These are phyloP conservation scores for Gomphus sp. DNA, from an alignment of 1,284 basidiomycete species.

Conservation along the genomic window DNA sequence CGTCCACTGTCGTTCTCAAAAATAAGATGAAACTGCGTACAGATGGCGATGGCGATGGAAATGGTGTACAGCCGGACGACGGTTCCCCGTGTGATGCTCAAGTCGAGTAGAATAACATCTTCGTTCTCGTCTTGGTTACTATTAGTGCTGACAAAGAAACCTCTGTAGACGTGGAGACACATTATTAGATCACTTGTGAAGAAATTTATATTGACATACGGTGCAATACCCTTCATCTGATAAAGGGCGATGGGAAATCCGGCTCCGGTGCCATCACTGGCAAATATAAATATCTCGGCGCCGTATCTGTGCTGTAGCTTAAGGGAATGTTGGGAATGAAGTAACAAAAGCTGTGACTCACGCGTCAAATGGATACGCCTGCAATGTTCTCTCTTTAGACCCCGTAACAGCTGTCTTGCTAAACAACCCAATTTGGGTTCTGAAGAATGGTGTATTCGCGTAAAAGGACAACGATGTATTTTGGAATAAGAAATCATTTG, in stretches of 20 bases:
- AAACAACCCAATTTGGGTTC: no score
- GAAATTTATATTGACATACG: background rate
- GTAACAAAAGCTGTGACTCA: background rate
- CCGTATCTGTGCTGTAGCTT: background rate
- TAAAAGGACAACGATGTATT: background rate
- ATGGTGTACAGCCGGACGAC: conserved; percentile 17
- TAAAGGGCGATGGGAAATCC: background rate
- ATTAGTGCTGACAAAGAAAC: background rate
- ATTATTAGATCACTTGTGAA: background rate
- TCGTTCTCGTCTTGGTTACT: background rate
- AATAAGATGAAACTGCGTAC: conserved; percentile 9
- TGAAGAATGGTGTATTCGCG: no score
- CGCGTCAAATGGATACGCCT: background rate
- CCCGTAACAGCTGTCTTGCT: no score
- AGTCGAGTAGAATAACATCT: background rate
- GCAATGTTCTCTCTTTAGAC: no score
- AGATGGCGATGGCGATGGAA: conserved; percentile 18
- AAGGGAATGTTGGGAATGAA: background rate
- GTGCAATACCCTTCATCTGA: background rate
- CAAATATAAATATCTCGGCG: background rate
- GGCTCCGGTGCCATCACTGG: background rate
- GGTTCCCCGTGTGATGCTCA: conserved; percentile 15
- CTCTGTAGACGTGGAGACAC: background rate
- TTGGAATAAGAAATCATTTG: background rate
- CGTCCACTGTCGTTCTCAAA: background rate